phyloP scores from a whole-genome alignment of 2,329 filamentous ascomycete species.

The Capronia americana region DNA sequence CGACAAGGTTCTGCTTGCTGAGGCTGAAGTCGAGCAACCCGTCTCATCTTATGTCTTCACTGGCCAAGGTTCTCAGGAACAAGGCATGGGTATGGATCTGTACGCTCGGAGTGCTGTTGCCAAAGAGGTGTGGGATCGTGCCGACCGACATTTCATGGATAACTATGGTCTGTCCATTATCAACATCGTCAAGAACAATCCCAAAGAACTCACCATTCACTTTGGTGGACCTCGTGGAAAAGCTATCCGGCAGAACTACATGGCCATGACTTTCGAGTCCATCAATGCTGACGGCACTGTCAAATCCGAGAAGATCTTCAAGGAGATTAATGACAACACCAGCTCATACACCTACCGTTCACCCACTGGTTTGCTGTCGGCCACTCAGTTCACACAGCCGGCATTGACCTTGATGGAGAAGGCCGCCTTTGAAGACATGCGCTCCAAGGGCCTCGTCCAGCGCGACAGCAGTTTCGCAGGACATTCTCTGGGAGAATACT shows the following conservation, averaged over 20 bases:
- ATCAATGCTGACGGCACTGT: constrained; percentile 87
- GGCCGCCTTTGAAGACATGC: constrained; percentile 99
- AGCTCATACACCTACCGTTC: constrained; percentile 97
- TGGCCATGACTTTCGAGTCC: constrained; percentile 99
- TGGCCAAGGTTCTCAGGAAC: constrained; percentile 96
- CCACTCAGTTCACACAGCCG: constrained; percentile 98
- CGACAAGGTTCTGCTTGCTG: constrained; percentile 92
- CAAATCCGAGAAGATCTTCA: constrained; percentile 99
- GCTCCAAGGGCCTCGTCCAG: constrained; percentile 92
- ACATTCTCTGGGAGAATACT: constrained; percentile 98
- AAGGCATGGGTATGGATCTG: constrained; percentile 99
- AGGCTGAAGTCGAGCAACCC: constrained; percentile 97
- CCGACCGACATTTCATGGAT: constrained; percentile 97
- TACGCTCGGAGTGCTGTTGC: constrained; percentile 93
- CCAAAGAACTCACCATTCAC: constrained; percentile 97
- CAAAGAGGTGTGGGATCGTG: constrained; percentile 96
- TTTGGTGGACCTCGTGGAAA: constrained; percentile 97
- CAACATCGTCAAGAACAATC: constrained; percentile 99
- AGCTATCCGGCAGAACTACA: constrained; percentile 98
- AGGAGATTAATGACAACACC: constrained; percentile 91
- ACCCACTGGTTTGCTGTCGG: constrained; percentile 90
- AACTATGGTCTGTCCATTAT: constrained; percentile 99
- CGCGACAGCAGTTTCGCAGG: constrained; percentile 96
- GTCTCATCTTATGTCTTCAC: constrained; percentile 98
- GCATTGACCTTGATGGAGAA: constrained; percentile 99